These are phyloP conservation scores for Trypanosoma theileri DNA, from an alignment of 208 protist species.

Conservation along the genomic window DNA sequence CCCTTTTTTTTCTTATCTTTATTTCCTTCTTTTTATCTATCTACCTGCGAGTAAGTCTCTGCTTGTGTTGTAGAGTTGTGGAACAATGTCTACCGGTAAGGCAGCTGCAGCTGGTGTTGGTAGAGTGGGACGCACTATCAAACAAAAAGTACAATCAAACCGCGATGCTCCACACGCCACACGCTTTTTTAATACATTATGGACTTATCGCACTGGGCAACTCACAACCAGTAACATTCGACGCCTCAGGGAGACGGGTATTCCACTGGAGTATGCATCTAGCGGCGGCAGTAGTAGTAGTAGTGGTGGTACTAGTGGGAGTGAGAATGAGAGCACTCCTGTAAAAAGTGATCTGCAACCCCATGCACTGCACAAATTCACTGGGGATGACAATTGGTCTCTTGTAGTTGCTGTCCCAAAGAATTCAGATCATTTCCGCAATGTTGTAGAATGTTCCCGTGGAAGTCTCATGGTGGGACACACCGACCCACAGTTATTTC, in stretches of 20 bases:
- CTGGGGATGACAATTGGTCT: slow-evolving; percentile 63
- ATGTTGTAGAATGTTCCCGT: slow-evolving; percentile 60
- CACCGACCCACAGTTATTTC: slow-evolving; percentile 88
- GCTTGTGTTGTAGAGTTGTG: not conserved
- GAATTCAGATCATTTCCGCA: slow-evolving; percentile 75
- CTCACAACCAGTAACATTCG: slow-evolving; percentile 82
- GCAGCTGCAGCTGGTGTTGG: slow-evolving; percentile 40
- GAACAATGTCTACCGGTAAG: slow-evolving; percentile 13
- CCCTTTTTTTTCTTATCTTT: no score
- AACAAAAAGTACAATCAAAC: slow-evolving; percentile 76
- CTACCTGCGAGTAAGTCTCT: not conserved
- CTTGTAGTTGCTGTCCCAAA: slow-evolving; percentile 73
- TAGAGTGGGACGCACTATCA: slow-evolving; percentile 54
- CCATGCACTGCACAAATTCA: slow-evolving; percentile 77
- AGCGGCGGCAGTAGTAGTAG: slow-evolving; percentile 3
- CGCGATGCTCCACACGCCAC: slow-evolving; percentile 53
- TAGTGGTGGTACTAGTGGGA: not conserved
- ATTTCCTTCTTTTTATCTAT: no score
- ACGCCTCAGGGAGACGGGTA: slow-evolving; percentile 50
- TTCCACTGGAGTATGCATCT: slow-evolving; percentile 45
- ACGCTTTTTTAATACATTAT: slow-evolving; percentile 73
- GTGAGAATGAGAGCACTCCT: slow-evolving; percentile 31
- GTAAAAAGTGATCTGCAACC: slow-evolving; percentile 85
- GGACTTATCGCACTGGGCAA: slow-evolving; percentile 80
- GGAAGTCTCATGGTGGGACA: slow-evolving; percentile 83